Evolutionary conservation across 2,329 filamentous ascomycete species (phyloP), one percentile per base, ranked within the genome.

Genomic region (Aspergillus piperis): DNA sequence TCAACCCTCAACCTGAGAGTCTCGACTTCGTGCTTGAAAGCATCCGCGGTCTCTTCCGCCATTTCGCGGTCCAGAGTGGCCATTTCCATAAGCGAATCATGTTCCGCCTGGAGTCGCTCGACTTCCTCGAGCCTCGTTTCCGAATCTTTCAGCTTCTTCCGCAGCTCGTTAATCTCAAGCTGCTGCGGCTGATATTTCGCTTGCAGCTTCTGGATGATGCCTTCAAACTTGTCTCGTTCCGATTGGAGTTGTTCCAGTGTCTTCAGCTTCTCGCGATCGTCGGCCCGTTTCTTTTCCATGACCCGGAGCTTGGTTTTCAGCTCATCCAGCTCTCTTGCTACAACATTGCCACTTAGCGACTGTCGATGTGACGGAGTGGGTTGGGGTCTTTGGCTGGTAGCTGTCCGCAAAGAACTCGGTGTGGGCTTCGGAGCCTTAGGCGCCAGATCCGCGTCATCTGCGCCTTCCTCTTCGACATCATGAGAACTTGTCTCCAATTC

Each of bases 41-140:
- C 87, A 66, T 98, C 95, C 0, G 91, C 89, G 47, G 88, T 92
- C 76, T 97, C 94, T 75, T 99, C 93, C 0, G 95, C 95, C 90
- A 98, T 96, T 75, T 99, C 94, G 48, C 91, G 87, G 73, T 99
- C 95, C 25, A 99, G 81, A 0, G 91, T 89, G 6, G 92, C 92
- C 76, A 95, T 86, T 77, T 99, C 95, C 70, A 97, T 79, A 6
- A 90, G 86, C 3, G 88, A 85, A 30, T 98, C 95, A 74, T 96
- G 88, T 66, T 97, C 92, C 7, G 90, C 90, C 72, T 95, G 89
- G 57, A 90, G 81, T 30, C 84, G 82, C 67, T 94, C 90, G 2
- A 95, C 81, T 21, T 86, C 81, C 59, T 90, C 87, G 19, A 92
- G 82, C 51, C 85, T 86, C 19, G 82, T 77, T 71, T 95, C 88